Base-by-base conservation (phyloP, 2,329 filamentous ascomycete genomes). In the Pseudogymnoascus sp. region DNA sequence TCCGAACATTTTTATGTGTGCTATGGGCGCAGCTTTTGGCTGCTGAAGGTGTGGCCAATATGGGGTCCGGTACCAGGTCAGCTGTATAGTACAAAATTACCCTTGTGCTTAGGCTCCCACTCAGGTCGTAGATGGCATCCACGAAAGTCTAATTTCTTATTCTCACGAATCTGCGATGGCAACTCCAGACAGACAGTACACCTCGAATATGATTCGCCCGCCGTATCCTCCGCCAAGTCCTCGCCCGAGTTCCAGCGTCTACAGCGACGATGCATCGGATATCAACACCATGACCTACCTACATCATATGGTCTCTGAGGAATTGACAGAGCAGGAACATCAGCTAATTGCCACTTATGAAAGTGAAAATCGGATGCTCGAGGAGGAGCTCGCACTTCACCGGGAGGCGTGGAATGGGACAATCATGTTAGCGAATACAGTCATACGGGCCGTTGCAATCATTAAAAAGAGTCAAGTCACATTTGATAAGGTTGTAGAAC, bases 361-460 rank as follows among this genome's bases (percentile, higher is more conserved):
- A 31, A 66, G 45, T 62, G 67, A 68, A 63, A 68, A 62, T 43
- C 19, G 62, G 60, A 51, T 28, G 62, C 67, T 68, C 10, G 61
- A 68, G 61, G 57, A 65, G 36, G 61, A 68, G 43, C 63, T 68
- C 61, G 54, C 28, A 62, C 48, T 41, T 39, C 14, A 67, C 21
- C n/a, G 28, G 8, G 64, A 54, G 31, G 6, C 23, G 39, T 68
- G 62, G 63, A 63, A 64, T 62, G 39, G n/a, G 43, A 63, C 62
- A 37, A 68, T 67, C 16, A 65, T 48, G n/a, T 8, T 68, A n/a
- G 66, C 60, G 13, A 65, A 68, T 62, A 36, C 6, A 43, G 19
- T 43, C 16, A 43, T 43, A 43, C 4, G 6, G 6, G 6, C 41
- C 6, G 16, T 43, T 43, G 61, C 57, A 61, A 61, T 37, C 41